Conservation (phyloP, 441 rosid species). For the Bruguiera hainesii region DNA sequence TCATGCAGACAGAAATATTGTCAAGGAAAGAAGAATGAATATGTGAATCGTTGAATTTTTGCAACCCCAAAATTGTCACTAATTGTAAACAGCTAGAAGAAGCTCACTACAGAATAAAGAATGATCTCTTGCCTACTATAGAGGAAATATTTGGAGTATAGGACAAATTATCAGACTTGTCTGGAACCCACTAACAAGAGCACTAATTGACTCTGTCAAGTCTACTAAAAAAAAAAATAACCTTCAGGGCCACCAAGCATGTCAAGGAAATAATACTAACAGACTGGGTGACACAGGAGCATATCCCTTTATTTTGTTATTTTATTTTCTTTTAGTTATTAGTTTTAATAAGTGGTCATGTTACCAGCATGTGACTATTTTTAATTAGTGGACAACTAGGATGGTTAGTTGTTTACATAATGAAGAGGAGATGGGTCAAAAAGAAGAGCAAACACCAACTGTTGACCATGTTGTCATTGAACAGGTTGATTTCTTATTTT, state of each 20-base stretch:
- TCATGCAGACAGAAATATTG: constrained; percentile 20
- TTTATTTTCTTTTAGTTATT: too few relatives aligned
- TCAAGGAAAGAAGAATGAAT: background rate
- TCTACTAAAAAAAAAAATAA: background rate
- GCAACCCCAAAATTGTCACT: background rate
- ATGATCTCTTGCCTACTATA: background rate
- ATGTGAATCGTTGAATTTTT: background rate
- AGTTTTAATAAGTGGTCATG: too few relatives aligned
- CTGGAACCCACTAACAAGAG: background rate
- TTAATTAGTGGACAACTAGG: too few relatives aligned
- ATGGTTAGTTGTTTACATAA: too few relatives aligned
- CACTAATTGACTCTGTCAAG: background rate
- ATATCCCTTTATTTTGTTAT: too few relatives aligned
- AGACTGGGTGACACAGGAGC: background rate
- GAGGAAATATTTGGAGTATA: background rate
- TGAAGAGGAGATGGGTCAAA: too few relatives aligned
- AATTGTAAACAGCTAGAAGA: background rate
- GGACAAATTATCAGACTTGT: background rate
- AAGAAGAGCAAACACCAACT: too few relatives aligned
- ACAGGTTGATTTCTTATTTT: too few relatives aligned
- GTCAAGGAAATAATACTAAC: constrained; percentile 1
- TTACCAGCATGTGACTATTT: too few relatives aligned
- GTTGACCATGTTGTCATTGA: too few relatives aligned
- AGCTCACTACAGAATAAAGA: background rate
- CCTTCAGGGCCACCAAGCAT: background rate